phyloP scores from a whole-genome alignment of 2,329 filamentous ascomycete genomes.

The Didymella lethalis region DNA sequence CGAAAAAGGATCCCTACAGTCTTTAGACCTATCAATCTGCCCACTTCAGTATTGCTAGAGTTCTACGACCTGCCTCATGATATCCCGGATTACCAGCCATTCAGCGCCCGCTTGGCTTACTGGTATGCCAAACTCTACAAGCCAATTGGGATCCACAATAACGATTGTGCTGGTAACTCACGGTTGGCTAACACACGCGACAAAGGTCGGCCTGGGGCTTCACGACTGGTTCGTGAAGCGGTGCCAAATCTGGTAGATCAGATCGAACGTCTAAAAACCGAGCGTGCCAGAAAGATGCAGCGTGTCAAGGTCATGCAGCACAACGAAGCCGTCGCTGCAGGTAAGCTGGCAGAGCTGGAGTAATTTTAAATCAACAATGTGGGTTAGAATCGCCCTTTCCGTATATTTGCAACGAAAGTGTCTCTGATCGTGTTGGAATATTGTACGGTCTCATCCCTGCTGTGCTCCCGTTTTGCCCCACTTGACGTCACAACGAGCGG shows the following conservation, averaged over 20 bases:
- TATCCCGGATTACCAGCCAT: conserved; percentile 12
- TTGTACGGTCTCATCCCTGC: conserved; percentile 12
- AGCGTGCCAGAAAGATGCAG: neutral
- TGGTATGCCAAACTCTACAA: conserved; percentile 26
- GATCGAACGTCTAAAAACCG: conserved; percentile 3
- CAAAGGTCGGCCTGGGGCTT: conserved; percentile 12
- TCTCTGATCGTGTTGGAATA: conserved; percentile 8
- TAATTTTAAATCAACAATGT: neutral
- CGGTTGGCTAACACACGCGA: neutral
- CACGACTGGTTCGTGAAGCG: neutral
- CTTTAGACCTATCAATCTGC: conserved; percentile 3
- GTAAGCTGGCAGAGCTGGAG: neutral
- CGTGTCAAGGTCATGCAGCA: neutral
- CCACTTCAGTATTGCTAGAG: neutral
- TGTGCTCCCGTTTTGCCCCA: conserved; percentile 19
- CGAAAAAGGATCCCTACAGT: neutral
- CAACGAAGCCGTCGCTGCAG: neutral
- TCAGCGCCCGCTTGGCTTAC: conserved; percentile 18
- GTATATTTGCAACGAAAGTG: neutral
- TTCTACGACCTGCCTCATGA: conserved; percentile 1
- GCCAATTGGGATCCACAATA: conserved; percentile 1
- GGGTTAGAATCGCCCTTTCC: neutral
- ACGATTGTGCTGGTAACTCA: conserved; percentile 5
- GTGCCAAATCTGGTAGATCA: conserved; percentile 5
- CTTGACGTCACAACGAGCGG: conserved; percentile 18